A percentile compares a stretch with the other conserved stretches of the same genome.
Conservation (phyloP, 176 grass and related monocot genomes). For the Lolium multiflorum region DNA sequence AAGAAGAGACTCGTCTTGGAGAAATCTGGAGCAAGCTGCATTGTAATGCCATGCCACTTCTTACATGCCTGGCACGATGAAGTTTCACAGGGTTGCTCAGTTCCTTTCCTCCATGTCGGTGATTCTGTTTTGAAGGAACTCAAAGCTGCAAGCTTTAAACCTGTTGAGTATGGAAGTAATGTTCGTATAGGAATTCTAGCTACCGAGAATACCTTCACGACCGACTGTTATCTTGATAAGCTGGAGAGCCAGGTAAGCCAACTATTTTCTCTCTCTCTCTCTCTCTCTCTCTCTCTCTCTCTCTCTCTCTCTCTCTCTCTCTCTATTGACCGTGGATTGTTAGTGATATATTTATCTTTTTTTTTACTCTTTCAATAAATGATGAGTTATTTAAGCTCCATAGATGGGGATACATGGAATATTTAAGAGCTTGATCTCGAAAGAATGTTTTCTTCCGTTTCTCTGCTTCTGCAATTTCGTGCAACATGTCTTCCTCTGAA, state of each 20-base stretch:
- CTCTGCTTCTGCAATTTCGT: too few species aligned
- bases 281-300: neutral
- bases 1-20: slow-evolving; percentile 67
- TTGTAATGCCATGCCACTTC: slow-evolving; percentile 77
- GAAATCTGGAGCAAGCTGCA: slow-evolving; percentile 70
- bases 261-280: neutral
- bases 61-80: slow-evolving; percentile 69
- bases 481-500: neutral
- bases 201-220: slow-evolving; percentile 35
- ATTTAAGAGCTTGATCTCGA: neutral
- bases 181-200: slow-evolving; percentile 69
- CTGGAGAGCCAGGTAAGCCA: slow-evolving; percentile 63
- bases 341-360: neutral
- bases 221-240: slow-evolving; percentile 56
- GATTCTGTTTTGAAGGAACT: slow-evolving; percentile 75
- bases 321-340: neutral
- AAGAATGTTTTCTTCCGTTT: neutral
- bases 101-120: slow-evolving; percentile 64
- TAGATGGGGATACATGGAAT: neutral
- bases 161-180: slow-evolving; percentile 75
- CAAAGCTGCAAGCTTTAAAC: slow-evolving; percentile 63
- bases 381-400: neutral
- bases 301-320: neutral
- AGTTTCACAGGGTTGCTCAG: slow-evolving; percentile 63
- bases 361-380: neutral